Conservation (phyloP, 768 basidiomycete species). For the Amanita muscaria region DNA sequence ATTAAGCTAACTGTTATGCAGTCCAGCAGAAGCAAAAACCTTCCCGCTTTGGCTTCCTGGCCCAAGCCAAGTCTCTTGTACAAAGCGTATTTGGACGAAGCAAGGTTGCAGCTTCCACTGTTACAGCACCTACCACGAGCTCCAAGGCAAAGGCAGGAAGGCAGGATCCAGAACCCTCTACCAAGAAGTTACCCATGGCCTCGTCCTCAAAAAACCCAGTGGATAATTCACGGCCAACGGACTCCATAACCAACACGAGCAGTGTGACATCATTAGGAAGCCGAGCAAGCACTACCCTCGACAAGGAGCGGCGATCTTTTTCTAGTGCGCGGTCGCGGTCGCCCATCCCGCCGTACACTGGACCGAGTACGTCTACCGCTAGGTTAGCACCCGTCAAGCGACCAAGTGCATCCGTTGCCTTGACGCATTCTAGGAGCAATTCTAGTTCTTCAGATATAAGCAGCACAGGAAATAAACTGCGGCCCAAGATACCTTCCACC, state of each 20-base stretch:
- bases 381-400: neutral
- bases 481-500: neutral
- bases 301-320: neutral
- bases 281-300: neutral
- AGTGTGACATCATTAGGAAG: neutral
- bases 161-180: neutral
- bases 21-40: slow-evolving; percentile 38
- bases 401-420: neutral
- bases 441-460: neutral
- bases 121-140: slow-evolving; percentile 5
- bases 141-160: slow-evolving; percentile 6
- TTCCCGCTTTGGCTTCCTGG: slow-evolving; percentile 61
- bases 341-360: slow-evolving; percentile 18
- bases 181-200: neutral
- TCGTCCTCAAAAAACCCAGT: neutral
- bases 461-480: neutral
- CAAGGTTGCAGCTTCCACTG: slow-evolving; percentile 9
- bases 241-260: neutral
- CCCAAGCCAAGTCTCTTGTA: slow-evolving; percentile 64
- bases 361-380: neutral
- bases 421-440: neutral
- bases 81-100: slow-evolving; percentile 63
- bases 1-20: slow-evolving; percentile 10
- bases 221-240: neutral
- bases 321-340: slow-evolving; percentile 19